Evolutionary conservation across 2,329 filamentous ascomycete species (phyloP), one percentile per base, ranked within the genome.

Genomic region (Pseudogymnoascus sp.): DNA sequence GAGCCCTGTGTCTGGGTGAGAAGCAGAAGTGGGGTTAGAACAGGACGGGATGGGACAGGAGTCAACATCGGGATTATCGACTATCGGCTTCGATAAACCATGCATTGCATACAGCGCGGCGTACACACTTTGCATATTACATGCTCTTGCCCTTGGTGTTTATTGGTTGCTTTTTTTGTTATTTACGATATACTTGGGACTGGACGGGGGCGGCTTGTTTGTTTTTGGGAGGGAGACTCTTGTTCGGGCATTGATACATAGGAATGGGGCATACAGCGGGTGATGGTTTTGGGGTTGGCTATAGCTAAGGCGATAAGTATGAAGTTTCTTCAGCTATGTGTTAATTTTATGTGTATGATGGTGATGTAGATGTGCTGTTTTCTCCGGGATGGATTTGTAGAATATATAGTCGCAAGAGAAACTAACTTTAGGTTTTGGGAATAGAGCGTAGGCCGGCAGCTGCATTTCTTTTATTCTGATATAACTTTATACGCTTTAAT

Each of bases 91-190:
- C 47, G 28, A 53, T 53, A 33, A 15, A 18, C 3, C 47, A 53
- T 53, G 25, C 47, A 53, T 53, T 53, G 47, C 47, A 53, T 53
- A 53, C 25, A 53, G 47, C 47, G 47, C 28, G 47, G 47, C 47
- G 47, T 53, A 53, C 47, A 53, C n/a, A n/a, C 9, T 53, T 53
- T 30, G 47, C 47, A 18, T 12, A 18, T 53, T 53, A 30, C 4
- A 33, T n/a, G 4, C 47, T 33, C 25, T 53, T 50, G 22, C 41
- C 33, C 28, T 33, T n/a, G 47, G 47, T 53, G 47, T 53, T 43
- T 33, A 53, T 33, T 47, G 47, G 47, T 20, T 53, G 47, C n/a
- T 12, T 18, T 33, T 36, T 53, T 30, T 53, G n/a, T 18, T 33
- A 6, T 53, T 33, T 53, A 33, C 28, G n/a, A 12, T 33, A 33